Conservation (phyloP, 352 stramenopile genomes). For the Phytophthora idaei region DNA sequence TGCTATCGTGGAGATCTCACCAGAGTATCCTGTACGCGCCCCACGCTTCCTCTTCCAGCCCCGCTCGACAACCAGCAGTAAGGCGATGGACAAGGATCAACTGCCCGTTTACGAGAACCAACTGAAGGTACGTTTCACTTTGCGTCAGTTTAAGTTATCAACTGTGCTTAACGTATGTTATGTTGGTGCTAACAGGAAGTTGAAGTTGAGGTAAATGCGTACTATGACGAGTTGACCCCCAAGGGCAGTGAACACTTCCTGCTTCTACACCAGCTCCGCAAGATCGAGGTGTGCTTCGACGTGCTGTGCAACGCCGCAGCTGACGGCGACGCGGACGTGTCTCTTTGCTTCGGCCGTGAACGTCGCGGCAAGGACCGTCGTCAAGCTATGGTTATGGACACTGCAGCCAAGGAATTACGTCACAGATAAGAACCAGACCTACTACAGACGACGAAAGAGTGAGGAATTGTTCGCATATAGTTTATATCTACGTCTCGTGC, state of each 20-base stretch:
- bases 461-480: not conserved
- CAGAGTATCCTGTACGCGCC: constrained; percentile 68
- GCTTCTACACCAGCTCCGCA: constrained; percentile 75
- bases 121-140: constrained; percentile 53
- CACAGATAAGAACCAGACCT: constrained; percentile 50
- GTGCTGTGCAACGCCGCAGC: constrained; percentile 46
- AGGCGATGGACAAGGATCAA: constrained; percentile 41
- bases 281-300: constrained; percentile 72
- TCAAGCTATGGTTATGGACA: constrained; percentile 70
- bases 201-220: constrained; percentile 79
- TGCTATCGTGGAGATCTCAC: constrained; percentile 62
- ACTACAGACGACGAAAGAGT: not conserved
- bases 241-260: constrained; percentile 51
- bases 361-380: constrained; percentile 76
- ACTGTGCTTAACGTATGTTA: not conserved
- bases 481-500: constrained; percentile 9
- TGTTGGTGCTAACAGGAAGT: constrained; percentile 50
- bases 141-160: not conserved
- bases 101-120: constrained; percentile 55
- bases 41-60: constrained; percentile 70
- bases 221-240: constrained; percentile 65
- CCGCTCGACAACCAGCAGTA: constrained; percentile 30
- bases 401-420: constrained; percentile 59
- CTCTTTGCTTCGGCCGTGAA: constrained; percentile 60
- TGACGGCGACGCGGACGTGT: constrained; percentile 36